Evolutionary conservation across 2,329 filamentous ascomycete genomes (phyloP).

Genomic region (Cercospora zeae-maydis): DNA sequence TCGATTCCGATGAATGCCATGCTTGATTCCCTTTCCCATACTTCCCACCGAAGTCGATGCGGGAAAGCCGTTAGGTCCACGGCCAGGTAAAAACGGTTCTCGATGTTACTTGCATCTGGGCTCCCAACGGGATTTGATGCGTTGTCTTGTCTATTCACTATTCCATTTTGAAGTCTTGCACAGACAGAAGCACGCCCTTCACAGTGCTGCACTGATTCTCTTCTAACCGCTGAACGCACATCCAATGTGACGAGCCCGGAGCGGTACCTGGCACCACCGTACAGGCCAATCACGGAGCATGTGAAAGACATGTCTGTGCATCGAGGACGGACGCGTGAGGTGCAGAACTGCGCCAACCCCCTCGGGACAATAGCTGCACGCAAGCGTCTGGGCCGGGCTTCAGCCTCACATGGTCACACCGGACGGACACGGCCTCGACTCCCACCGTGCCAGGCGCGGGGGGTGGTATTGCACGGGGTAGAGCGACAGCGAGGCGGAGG

Average conservation of each 20-base stretch:
- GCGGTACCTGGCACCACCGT: neutral
- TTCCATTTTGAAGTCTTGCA: too few relatives aligned
- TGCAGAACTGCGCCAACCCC: neutral
- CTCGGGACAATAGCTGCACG: neutral
- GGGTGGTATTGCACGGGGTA: neutral
- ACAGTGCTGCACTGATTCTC: neutral
- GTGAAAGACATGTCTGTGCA: neutral
- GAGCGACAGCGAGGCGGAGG: neutral
- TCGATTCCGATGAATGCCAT: too few relatives aligned
- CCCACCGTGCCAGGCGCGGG: too few relatives aligned
- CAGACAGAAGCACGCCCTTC: too few relatives aligned
- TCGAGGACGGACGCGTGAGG: neutral
- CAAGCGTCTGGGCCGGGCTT: neutral
- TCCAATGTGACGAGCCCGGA: neutral
- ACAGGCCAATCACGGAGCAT: neutral
- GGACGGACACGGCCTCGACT: neutral
- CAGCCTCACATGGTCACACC: neutral
- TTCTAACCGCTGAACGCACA: neutral
- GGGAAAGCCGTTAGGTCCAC: too few relatives aligned
- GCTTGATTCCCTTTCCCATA: too few relatives aligned
- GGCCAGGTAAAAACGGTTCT: too few relatives aligned
- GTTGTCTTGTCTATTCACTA: too few relatives aligned
- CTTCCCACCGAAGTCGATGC: too few relatives aligned
- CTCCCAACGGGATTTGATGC: too few relatives aligned
- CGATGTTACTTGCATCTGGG: too few relatives aligned